Evolutionary conservation across 176 grass and related monocot genomes (phyloP), one percentile per base, ranked within the genome.

Genomic region (Thalia dealbata): DNA sequence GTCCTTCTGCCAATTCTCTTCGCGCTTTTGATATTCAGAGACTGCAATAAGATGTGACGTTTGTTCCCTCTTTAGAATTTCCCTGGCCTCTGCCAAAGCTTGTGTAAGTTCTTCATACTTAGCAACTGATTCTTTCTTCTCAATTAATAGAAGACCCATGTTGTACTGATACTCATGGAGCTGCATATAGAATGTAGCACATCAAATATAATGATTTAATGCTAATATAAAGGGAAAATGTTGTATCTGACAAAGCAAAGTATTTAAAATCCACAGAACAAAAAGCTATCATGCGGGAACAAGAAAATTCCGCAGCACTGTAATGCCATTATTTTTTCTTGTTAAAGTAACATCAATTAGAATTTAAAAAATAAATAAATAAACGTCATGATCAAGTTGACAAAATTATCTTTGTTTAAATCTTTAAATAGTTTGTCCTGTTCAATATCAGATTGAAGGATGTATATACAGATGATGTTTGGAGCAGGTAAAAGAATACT

Each of bases 101-200:
- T 91, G 71, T 50, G 71, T 88, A 45, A 93, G 22, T 78, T 93
- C 95, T 50, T 88, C 87, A 16, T 84, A 32, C 72, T 91, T 99
- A 74, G 76, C 52, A 67, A 72, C 29, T 85, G 87, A 93, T 23
- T 92, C 90, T 73, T 99, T 99, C 75, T 99, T 99, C 76, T 99
- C 95, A 69, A 99, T 92, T 58, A 99, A 81, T 43, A 99, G 76
- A 26, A 99, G 76, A 3, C 95, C 95, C 95, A 99, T 91, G 60
- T 88, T 99, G 71, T 99, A 91, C 68, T 93, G 90, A 46, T 99
- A 99, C 73, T 88, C 90, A 67, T 91, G 90, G 70, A 99, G 78
- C 90, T 93, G 79, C 74, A 84, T 15, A 71, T 52, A 80, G 9
- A 45, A 13, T 61, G 60, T 38, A 28, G 81, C 2, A 69, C 13